phyloP scores from a whole-genome alignment of 345 rosid genomes.

The Cardamine resedifolia region DNA sequence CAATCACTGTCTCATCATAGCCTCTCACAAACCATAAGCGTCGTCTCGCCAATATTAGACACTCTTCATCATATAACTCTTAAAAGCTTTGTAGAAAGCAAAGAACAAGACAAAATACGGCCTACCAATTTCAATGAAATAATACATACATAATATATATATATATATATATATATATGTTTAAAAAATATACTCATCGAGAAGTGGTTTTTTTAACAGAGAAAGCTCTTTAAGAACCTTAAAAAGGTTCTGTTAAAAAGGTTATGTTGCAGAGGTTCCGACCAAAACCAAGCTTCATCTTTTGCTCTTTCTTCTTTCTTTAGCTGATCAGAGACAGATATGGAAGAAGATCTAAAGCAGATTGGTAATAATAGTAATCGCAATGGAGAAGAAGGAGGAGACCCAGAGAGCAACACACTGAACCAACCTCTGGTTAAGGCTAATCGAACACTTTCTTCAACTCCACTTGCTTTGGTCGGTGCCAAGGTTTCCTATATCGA shows the following conservation, averaged over 20 bases:
- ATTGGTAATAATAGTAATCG: constrained; percentile 19
- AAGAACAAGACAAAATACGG: background rate
- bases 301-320: background rate
- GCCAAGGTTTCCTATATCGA: constrained; percentile 82
- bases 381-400: constrained; percentile 52
- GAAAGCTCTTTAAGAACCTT: constrained; percentile 33
- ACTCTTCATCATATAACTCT: background rate
- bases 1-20: constrained; percentile 31
- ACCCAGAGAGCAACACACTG: constrained; percentile 63
- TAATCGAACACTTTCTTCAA: constrained; percentile 69
- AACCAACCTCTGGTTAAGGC: constrained; percentile 76
- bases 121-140: constrained; percentile 10
- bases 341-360: constrained; percentile 43
- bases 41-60: background rate
- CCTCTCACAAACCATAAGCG: constrained; percentile 21
- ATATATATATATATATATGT: background rate
- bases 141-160: background rate
- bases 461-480: constrained; percentile 79
- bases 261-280: constrained; percentile 37
- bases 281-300: constrained; percentile 32
- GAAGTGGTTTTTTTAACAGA: too few relatives aligned
- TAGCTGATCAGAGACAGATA: constrained; percentile 21
- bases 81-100: constrained; percentile 4
- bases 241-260: constrained; percentile 34
- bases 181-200: background rate